Evolutionary conservation across 2,329 filamentous ascomycete species (phyloP).

Genomic region (Colletotrichum camelliae): DNA sequence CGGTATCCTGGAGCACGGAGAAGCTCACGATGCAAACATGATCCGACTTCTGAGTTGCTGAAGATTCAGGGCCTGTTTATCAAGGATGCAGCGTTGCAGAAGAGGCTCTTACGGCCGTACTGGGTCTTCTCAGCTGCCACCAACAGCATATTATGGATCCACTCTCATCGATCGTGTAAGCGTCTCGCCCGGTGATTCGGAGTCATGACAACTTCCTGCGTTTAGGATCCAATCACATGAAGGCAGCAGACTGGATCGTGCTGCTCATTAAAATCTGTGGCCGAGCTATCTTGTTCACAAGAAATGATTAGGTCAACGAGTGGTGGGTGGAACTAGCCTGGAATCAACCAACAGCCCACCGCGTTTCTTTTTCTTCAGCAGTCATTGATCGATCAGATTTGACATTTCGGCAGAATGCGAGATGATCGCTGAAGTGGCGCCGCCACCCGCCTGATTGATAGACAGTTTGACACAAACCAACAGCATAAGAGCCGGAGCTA

Average conservation of each 20-base stretch:
- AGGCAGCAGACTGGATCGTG: neutral
- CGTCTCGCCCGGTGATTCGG: neutral
- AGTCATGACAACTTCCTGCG: neutral
- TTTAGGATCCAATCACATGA: neutral
- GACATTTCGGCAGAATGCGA: neutral
- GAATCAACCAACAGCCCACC: neutral
- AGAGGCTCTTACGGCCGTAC: neutral
- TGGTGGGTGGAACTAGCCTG: neutral
- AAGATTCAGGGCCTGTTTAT: neutral
- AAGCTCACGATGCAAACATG: neutral
- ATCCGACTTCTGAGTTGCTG: neutral
- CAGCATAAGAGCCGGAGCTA: neutral
- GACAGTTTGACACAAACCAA: neutral
- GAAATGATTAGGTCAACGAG: neutral
- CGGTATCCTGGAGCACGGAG: neutral
- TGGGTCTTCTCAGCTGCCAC: neutral
- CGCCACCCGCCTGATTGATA: neutral
- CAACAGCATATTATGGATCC: neutral
- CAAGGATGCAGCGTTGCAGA: neutral
- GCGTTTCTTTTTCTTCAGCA: neutral
- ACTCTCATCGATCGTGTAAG: neutral
- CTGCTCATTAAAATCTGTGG: neutral
- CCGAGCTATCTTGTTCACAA: neutral
- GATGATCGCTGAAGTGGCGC: slow-evolving; percentile 3
- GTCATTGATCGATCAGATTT: neutral